Base-by-base conservation (phyloP, 2,329 filamentous ascomycete species). In the Onygena corvina region DNA sequence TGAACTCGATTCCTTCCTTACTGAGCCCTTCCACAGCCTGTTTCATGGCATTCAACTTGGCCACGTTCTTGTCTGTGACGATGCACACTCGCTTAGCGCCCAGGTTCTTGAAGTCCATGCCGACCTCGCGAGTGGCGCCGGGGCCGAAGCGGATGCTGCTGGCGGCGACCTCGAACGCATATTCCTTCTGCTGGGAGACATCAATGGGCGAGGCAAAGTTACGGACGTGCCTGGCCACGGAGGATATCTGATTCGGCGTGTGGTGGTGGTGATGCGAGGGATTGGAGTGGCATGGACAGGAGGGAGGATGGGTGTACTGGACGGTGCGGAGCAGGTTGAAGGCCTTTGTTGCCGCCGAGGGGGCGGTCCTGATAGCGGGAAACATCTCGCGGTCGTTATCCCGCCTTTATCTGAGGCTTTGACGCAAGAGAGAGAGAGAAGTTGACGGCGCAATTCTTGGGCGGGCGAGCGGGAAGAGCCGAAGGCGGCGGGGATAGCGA, bases 81-180 rank as follows among this genome's bases (percentile, higher is more conserved):
- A 98, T 86, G 63, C 86, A 86, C 51, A 98, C 90, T 38, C 81
- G 81, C 71, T 86, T 84, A 4, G 84, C 81, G 11, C 85, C 84
- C 74, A 98, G 76, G 64, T 98, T 96, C 68, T 81, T 83, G 58
- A 96, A 82, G 67, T 98, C 92, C 92, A 96, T 96, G 56, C 92
- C 92, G 16, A 98, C 88, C 67, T 98, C 92, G 66, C 87, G 86
- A 20, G 92, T 98, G 50, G 84, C 85, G 4, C 92, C 92, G 0
- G 87, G 86, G 0, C 92, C 92, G 60, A 96, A 98, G 9, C 92
- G 81, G 61, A 98, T 95, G 23, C 84, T 86, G 1, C 86, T 94
- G 1, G 92, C 88, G 0, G 92, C 92, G 90, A 98, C 94, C 67
- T 98, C 92, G 63, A 98, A 98, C 11, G 92, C 92, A 70, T 98